Conservation (phyloP, 2,329 filamentous ascomycete species). For the Talaromyces rugulosus region DNA sequence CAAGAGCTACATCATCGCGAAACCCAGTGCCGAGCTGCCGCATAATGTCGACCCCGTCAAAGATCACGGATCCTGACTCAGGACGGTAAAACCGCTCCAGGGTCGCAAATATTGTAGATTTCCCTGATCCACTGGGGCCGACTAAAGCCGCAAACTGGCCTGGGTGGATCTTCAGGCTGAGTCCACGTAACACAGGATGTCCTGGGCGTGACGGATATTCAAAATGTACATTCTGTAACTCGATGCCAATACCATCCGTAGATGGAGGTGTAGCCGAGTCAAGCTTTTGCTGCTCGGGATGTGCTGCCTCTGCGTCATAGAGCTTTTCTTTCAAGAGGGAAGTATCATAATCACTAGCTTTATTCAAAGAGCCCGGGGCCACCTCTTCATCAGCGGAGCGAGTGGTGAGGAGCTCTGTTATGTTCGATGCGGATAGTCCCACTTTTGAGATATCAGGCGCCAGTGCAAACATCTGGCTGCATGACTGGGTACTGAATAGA, state of each 20-base stretch:
- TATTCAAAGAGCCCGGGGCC: not conserved
- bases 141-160: conserved; percentile 62
- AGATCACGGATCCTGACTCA: conserved; percentile 45
- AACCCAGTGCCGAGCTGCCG: conserved; percentile 35
- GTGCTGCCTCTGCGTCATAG: conserved; percentile 23
- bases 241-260: conserved; percentile 43
- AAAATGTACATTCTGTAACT: conserved; percentile 59
- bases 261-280: not conserved
- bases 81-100: conserved; percentile 54
- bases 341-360: conserved; percentile 4
- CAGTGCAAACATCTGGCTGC: conserved; percentile 65
- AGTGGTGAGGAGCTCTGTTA: conserved; percentile 41
- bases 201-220: conserved; percentile 62
- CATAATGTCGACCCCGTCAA: conserved; percentile 50
- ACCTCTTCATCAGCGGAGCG: conserved; percentile 24
- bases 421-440: conserved; percentile 55
- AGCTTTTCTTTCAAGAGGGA: conserved; percentile 18
- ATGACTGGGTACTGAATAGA: conserved; percentile 64
- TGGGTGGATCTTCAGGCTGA: conserved; percentile 55
- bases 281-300: conserved; percentile 6
- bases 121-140: conserved; percentile 63
- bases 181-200: conserved; percentile 51
- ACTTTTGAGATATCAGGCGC: conserved; percentile 65
- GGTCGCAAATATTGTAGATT: conserved; percentile 60
- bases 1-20: conserved; percentile 43